Evolutionary conservation across 805 yeast species (phyloP), one percentile per base, ranked within the genome.

Genomic region (Maudiozyma barnettii): DNA sequence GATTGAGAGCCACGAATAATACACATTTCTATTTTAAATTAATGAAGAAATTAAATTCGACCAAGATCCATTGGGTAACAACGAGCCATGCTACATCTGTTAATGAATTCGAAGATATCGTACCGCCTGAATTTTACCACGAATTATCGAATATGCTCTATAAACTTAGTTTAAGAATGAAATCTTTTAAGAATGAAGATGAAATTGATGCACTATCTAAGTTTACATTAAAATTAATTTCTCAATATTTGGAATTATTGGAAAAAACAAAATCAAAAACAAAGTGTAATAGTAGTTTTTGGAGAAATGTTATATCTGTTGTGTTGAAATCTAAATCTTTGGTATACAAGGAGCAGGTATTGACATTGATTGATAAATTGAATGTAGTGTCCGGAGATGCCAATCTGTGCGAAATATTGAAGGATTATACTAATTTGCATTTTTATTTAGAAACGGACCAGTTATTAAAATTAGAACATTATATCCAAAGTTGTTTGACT

Each of bases 71-170:
- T 37, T 62, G 66, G 66, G 35, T 57, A 5, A 47, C 54, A n/a
- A 47, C 43, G 19, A 46, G 45, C 7, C 52, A 54, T 3, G 48
- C 46, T 8, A n/a, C 45, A 52, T 26, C 35, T 33, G 8, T 23
- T 4, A 12, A 42, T 12, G 33, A 33, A 7, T 38, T 37, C 19
- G 38, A 41, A 4, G 45, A 38, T 18, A 21, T 43, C 19, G 16
- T 52, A 6, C 66, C 66, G 7, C 44, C 52, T 12, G 65, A 59
- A 46, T 52, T 62, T 30, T 60, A 53, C 43, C 51, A 57, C 46
- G 63, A 59, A 45, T 37, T 60, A 2, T 51, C 61, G 16, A 51
- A 46, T 18, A 59, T 60, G 65, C 46, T 61, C 13, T 50, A 53
- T 43, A 52, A 49, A 18, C 39, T 51, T 43, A 46, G 60, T 13